Percentiles rank a stretch among this genome's conserved stretches.
Conservation (phyloP, 2,329 filamentous ascomycete species). For the Stylonectria norvegica region DNA sequence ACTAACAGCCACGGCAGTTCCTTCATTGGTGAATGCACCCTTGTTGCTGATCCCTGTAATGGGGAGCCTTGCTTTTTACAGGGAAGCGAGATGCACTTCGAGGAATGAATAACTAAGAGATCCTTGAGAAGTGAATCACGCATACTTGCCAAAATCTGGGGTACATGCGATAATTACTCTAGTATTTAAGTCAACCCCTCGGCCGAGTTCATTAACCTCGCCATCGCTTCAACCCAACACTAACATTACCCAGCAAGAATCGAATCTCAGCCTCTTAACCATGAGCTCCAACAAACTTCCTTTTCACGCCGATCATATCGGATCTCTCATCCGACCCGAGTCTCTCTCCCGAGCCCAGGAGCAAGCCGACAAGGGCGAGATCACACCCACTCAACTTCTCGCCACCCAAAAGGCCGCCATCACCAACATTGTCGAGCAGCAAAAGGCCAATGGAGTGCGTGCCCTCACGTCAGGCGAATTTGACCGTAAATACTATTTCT, state of each 20-base stretch:
- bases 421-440: conserved; percentile 60
- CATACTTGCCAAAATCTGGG: too few species aligned
- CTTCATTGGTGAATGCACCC: neutral
- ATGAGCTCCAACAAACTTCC: conserved; percentile 39
- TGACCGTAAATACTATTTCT: conserved; percentile 48
- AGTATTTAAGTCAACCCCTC: too few species aligned
- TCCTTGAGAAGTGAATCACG: too few species aligned
- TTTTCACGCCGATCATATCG: conserved; percentile 71
- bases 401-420: conserved; percentile 60
- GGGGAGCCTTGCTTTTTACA: too few species aligned
- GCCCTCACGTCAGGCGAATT: conserved; percentile 70
- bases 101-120: too few species aligned
- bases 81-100: too few species aligned
- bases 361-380: conserved; percentile 48
- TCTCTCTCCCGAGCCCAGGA: conserved; percentile 53
- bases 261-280: neutral
- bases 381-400: conserved; percentile 42
- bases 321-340: conserved; percentile 65
- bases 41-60: neutral
- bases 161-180: too few species aligned
- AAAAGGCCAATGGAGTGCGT: conserved; percentile 60
- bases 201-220: too few species aligned
- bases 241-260: neutral
- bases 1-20: neutral
- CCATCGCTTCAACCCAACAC: too few species aligned